Percentiles rank a stretch among this genome's conserved stretches.
These are phyloP conservation scores for Magnolia sinica DNA, from an alignment of 164 flowering plant species.

Conservation along the genomic window DNA sequence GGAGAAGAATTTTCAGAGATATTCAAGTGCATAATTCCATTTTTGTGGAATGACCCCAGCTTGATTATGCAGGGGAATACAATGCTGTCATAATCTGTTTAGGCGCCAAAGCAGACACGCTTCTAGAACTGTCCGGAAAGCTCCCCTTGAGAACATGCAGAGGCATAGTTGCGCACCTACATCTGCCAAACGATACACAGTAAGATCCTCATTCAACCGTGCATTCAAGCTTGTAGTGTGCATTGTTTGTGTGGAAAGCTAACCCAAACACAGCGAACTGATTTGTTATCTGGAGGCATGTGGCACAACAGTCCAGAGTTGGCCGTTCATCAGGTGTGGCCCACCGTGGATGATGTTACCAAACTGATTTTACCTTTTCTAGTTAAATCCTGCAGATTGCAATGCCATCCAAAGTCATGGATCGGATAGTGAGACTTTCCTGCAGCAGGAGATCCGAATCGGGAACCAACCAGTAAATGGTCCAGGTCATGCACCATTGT, in stretches of 20 bases:
- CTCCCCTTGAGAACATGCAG: constrained; percentile 90
- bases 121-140: constrained; percentile 74
- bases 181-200: constrained; percentile 48
- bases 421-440: no score
- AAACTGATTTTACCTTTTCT: no score
- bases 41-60: not conserved
- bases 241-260: not conserved
- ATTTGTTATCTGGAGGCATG: not conserved
- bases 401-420: no score
- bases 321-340: no score
- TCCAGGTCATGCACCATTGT: no score
- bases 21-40: not conserved
- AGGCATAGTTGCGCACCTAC: constrained; percentile 71
- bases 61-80: constrained; percentile 53
- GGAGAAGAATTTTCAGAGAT: not conserved
- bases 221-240: not conserved
- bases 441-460: no score
- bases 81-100: constrained; percentile 71
- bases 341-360: no score
- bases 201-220: constrained; percentile 16
- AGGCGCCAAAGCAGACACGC: constrained; percentile 71
- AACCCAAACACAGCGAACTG: not conserved
- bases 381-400: no score
- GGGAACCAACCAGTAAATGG: no score
- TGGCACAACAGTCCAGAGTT: no score